Base-by-base conservation (phyloP, 805 yeast species). In the Hemisphaericaspora nanyangensis region DNA sequence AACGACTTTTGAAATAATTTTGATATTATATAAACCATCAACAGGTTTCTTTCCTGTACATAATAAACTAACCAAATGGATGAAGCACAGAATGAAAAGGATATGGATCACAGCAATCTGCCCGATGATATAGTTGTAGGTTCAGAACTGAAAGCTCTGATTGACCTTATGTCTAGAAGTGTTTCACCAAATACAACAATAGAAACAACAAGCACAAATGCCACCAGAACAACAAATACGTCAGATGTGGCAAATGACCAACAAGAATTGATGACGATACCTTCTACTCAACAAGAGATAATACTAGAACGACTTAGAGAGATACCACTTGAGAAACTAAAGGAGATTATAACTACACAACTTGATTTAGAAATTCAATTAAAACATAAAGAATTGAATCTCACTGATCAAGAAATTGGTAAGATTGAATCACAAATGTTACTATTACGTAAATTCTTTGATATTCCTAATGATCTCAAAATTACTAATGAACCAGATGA, bases 401-500 rank as follows among this genome's bases (percentile, higher is more conserved):
- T 70, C 16, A 65, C 79, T 1, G 73, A 76, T 38, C 68, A 69
- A 29, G 85, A 80, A 47, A 65, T 79, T 1, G 68, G 72, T 11
- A 76, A 76, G 46, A 76, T 80, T 25, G 80, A 79, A 51, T 68
- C 81, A 1, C 80, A 79, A 46, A 61, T 81, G 68, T 60, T 72
- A 8, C 65, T 77, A 2, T 49, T 81, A 43, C 63, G 78, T 37
- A 70, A 70, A 37, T 65, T 63, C 40, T 69, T 68, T 39, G 64
- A 72, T 31, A 56, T 70, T 7, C 69, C 73, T 4, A 52, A 69
- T 24, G 59, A 65, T 36, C 51, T 60, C 24, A 54, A 70, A 34
- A 54, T 72, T 40, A 63, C 60, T 29, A 58, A 57, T 37, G 78
- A 72, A 51, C 72, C 77, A 11, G 65, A 57, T 37, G 75, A 70